A percentile compares a stretch with the other conserved stretches of the same genome.
Conservation (phyloP, 2,329 filamentous ascomycete genomes). For the Myriangium duriaei region DNA sequence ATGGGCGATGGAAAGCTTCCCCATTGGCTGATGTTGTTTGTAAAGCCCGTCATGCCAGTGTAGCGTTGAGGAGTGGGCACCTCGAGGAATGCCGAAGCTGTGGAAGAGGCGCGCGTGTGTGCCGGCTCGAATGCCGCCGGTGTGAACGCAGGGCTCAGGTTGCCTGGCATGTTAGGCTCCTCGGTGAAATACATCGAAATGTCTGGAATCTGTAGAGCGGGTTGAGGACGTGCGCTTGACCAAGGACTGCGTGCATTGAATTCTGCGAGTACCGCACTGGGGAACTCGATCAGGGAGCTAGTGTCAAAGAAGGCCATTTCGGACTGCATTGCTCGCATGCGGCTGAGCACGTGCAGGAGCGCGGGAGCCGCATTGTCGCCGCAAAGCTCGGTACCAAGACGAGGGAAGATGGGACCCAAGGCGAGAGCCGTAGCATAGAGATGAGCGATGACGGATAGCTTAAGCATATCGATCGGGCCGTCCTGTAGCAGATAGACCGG, state of each 20-base stretch:
- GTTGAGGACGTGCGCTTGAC: slow-evolving; percentile 22
- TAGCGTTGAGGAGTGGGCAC: slow-evolving; percentile 23
- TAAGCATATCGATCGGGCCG: slow-evolving; percentile 39
- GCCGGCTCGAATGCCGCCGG: slow-evolving; percentile 31
- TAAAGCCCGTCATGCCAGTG: slow-evolving; percentile 16
- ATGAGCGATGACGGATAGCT: slow-evolving; percentile 74
- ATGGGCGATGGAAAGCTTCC: slow-evolving; percentile 22
- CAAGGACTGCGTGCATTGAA: slow-evolving; percentile 31
- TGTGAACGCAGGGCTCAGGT: slow-evolving; percentile 38
- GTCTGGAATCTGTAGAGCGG: slow-evolving; percentile 21
- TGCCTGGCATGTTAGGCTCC: slow-evolving; percentile 26
- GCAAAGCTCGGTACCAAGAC: slow-evolving; percentile 76
- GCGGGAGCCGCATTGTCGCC: slow-evolving; percentile 57
- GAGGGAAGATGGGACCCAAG: slow-evolving; percentile 82
- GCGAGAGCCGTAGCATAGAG: slow-evolving; percentile 82
- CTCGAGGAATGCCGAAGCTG: slow-evolving; percentile 29
- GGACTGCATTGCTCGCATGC: slow-evolving; percentile 53
- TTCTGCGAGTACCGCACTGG: slow-evolving; percentile 29
- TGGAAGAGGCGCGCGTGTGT: slow-evolving; percentile 19
- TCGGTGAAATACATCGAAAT: slow-evolving; percentile 28
- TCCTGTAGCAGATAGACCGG: slow-evolving; percentile 77
- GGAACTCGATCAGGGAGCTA: slow-evolving; percentile 34
- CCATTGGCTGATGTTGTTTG: slow-evolving; percentile 20
- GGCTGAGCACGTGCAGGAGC: slow-evolving; percentile 73
- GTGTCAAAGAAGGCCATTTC: slow-evolving; percentile 31